Percentiles rank a stretch among this genome's conserved stretches.
phyloP scores from a whole-genome alignment of 192 early-diverging fungal genomes.

The Phlyctochytrium arcticum region DNA sequence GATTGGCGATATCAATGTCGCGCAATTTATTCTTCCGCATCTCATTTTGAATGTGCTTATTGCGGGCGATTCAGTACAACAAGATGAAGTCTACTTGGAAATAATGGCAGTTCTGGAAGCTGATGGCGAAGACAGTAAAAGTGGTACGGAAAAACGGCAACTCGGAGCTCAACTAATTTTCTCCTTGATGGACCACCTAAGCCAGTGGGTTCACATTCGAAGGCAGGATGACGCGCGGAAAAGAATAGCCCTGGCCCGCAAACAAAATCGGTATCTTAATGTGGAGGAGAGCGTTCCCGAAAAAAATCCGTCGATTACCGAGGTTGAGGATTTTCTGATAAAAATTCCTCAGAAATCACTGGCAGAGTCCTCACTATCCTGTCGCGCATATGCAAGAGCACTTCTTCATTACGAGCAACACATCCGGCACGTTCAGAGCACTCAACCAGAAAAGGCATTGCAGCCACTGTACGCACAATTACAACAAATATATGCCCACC shows the following conservation, averaged over 20 bases:
- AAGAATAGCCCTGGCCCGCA: conserved; percentile 18
- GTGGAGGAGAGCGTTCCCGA: conserved; percentile 20
- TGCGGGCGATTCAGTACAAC: conserved; percentile 7
- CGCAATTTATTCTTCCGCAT: conserved; percentile 49
- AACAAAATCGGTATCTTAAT: conserved; percentile 11
- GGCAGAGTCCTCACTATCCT: conserved; percentile 57
- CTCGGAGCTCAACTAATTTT: conserved; percentile 48
- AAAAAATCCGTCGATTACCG: conserved; percentile 14
- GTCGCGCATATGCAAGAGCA: conserved; percentile 63
- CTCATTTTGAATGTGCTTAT: conserved; percentile 48
- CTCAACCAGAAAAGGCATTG: conserved; percentile 9
- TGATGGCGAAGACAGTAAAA: background rate
- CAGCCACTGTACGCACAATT: conserved; percentile 48
- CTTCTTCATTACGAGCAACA: conserved; percentile 67
- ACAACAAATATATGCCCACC: conserved; percentile 59
- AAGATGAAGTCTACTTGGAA: conserved; percentile 37
- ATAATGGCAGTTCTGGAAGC: conserved; percentile 40
- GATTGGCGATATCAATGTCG: conserved; percentile 35
- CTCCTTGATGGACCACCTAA: conserved; percentile 54
- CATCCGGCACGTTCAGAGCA: conserved; percentile 37
- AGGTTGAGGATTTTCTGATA: conserved; percentile 48
- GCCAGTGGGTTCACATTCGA: conserved; percentile 38
- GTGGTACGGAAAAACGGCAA: conserved; percentile 29
- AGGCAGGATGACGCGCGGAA: conserved; percentile 19
- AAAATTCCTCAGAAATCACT: conserved; percentile 60